These are phyloP conservation scores for Triadica sebifera DNA, from an alignment of 345 rosid species.

Conservation along the genomic window DNA sequence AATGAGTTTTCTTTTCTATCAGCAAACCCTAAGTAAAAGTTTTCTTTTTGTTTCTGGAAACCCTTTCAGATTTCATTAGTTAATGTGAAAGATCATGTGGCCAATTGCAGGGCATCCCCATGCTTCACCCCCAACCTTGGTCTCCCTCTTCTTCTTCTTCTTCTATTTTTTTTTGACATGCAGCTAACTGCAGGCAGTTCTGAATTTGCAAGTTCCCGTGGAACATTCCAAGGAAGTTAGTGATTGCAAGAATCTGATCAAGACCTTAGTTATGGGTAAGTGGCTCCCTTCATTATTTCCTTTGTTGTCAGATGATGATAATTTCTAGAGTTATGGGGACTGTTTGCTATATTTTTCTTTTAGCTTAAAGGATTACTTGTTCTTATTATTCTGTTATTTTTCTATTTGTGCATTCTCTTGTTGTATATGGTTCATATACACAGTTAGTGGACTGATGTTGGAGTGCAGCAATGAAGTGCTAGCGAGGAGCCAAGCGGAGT, in stretches of 20 bases:
- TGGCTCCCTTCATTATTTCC: constrained; percentile 17
- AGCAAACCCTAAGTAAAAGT: neutral
- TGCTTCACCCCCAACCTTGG: neutral
- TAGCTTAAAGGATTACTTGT: neutral
- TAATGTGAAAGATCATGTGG: neutral
- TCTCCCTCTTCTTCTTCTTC: neutral
- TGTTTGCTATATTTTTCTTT: neutral
- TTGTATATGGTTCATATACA: too few species aligned
- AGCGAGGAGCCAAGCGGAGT: too few species aligned
- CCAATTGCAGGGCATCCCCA: too few species aligned
- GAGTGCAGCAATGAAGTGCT: too few species aligned
- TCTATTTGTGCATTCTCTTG: too few species aligned
- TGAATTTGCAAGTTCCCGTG: constrained; percentile 89
- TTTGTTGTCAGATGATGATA: constrained; percentile 8
- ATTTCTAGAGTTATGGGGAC: constrained; percentile 8
- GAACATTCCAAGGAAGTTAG: constrained; percentile 98
- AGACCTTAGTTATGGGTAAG: constrained; percentile 98
- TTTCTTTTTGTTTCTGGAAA: neutral
- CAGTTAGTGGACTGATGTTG: too few species aligned
- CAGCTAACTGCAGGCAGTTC: constrained; percentile 78
- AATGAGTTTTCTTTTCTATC: neutral
- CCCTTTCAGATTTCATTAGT: neutral
- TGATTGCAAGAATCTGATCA: constrained; percentile 93
- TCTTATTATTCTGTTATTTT: neutral
- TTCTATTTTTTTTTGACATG: constrained; percentile 15